Percentiles rank a stretch among this genome's conserved stretches.
Conservation (phyloP, 176 grass and related monocot species). For the Dactylis glomerata region DNA sequence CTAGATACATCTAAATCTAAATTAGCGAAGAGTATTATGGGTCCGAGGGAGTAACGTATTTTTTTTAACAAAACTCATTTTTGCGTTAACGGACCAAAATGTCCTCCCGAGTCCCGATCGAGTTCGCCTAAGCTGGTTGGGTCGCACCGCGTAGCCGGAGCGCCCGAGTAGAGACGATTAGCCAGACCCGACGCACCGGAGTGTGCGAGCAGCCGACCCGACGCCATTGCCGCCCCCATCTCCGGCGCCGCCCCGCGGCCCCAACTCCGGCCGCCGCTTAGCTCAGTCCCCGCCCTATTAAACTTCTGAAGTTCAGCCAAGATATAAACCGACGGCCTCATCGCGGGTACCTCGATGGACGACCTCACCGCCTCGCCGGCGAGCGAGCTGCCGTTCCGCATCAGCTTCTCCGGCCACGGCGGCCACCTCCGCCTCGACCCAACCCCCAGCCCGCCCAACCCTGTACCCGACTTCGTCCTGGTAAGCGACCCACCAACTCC, state of each 20-base stretch:
- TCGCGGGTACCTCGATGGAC: conserved; percentile 31
- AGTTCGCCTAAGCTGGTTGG: not conserved
- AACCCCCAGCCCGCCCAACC: conserved; percentile 20
- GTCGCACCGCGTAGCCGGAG: not conserved
- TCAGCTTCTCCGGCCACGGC: conserved; percentile 78
- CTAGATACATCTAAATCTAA: no score
- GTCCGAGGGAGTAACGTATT: not conserved
- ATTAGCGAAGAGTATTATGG: no score
- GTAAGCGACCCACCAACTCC: conserved; percentile 28
- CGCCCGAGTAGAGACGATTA: not conserved
- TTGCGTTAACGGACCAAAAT: not conserved
- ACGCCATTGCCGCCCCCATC: conserved; percentile 7
- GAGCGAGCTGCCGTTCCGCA: conserved; percentile 71
- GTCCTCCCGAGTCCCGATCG: not conserved
- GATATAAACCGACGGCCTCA: not conserved
- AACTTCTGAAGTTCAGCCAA: not conserved
- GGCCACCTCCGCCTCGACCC: conserved; percentile 86
- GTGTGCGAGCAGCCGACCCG: not conserved
- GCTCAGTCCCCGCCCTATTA: not conserved
- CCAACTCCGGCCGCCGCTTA: conserved; percentile 5
- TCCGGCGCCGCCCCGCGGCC: not conserved
- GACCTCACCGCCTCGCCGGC: conserved; percentile 35
- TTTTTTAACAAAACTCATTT: not conserved
- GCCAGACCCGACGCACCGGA: not conserved
- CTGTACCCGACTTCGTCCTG: conserved; percentile 75